Evolutionary conservation across 805 yeast genomes (phyloP).

Genomic region (Candida ovalis): DNA sequence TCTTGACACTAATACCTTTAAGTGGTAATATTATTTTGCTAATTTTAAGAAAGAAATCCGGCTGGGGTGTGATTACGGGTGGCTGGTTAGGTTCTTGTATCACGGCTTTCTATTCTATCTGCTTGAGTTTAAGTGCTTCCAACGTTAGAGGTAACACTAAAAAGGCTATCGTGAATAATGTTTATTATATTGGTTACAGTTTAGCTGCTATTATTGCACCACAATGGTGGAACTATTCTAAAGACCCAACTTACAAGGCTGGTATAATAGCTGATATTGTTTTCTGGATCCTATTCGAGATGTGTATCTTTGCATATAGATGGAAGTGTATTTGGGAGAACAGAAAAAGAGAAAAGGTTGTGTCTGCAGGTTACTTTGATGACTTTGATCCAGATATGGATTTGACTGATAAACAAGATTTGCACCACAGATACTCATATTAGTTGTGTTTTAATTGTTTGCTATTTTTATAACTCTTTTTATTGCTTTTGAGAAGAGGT

Average conservation of each 20-base stretch:
- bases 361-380: slow-evolving; percentile 10
- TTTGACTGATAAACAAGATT: slow-evolving; percentile 27
- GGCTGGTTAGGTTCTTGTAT: slow-evolving; percentile 22
- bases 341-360: slow-evolving; percentile 19
- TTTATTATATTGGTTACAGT: slow-evolving; percentile 57
- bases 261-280: slow-evolving; percentile 52
- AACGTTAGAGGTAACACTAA: slow-evolving; percentile 68
- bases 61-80: slow-evolving; percentile 21
- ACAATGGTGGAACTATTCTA: slow-evolving; percentile 53
- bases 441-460: not conserved
- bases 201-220: slow-evolving; percentile 67
- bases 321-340: slow-evolving; percentile 24
- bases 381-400: slow-evolving; percentile 21
- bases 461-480: too few relatives aligned
- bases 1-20: slow-evolving; percentile 20
- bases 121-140: slow-evolving; percentile 22
- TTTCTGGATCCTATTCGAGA: slow-evolving; percentile 31
- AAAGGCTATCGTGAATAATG: slow-evolving; percentile 53
- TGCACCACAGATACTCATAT: slow-evolving; percentile 24
- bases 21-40: slow-evolving; percentile 21
- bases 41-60: slow-evolving; percentile 11
- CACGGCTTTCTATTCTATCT: slow-evolving; percentile 15
- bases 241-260: slow-evolving; percentile 55
- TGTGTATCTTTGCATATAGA: slow-evolving; percentile 23
- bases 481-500: too few relatives aligned